Evolutionary conservation across 139 green algal genomes (phyloP), one percentile per base, ranked within the genome.

Genomic region (Nannochloris sp.): DNA sequence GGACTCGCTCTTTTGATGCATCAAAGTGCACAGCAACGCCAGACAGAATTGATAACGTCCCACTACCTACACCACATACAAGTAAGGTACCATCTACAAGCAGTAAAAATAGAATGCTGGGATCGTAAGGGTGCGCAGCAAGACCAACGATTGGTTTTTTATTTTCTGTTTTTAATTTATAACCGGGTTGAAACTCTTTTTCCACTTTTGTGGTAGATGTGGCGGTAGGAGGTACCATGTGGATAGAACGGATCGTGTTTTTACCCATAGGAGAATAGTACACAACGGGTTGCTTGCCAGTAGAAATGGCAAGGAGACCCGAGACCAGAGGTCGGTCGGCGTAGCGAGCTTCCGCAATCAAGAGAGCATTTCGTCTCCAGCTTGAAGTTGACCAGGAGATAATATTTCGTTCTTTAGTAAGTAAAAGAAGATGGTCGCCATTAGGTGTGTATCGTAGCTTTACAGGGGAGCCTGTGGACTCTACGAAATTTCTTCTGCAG

Each of bases 91-190:
- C 62, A 39, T 76, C 70, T 7, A 51, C 54, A 45, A 61, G 55
- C 62, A 76, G 38, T 14, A 72, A 42, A 61, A 54, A 68, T 29
- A 76, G 13, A 0, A 37, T 54, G 35, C 25, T 19, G 4, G n/a
- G 46, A 6, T 76, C 70, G 66, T 42, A 10, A 1, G 62, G 62
- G 35, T 76, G 59, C 23, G 45, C 53, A 24, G 62, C 70, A 39
- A 76, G 39, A 27, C 54, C 70, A 29, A 76, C 70, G 31, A 76
- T 70, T 4, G 55, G 62, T 59, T 72, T 72, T 33, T 76, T 76
- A 67, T 76, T 76, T 13, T 76, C 70, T 19, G 54, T 72, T 38
- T 76, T 76, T 6, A 76, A 60, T 60, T 76, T 76, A 36, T 63
- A 25, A 8, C 70, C 70, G 25, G 70, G 54, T 31, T 65, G 30